Conservation (phyloP, 2,329 filamentous ascomycete genomes). For the Elsinoe ampelina region DNA sequence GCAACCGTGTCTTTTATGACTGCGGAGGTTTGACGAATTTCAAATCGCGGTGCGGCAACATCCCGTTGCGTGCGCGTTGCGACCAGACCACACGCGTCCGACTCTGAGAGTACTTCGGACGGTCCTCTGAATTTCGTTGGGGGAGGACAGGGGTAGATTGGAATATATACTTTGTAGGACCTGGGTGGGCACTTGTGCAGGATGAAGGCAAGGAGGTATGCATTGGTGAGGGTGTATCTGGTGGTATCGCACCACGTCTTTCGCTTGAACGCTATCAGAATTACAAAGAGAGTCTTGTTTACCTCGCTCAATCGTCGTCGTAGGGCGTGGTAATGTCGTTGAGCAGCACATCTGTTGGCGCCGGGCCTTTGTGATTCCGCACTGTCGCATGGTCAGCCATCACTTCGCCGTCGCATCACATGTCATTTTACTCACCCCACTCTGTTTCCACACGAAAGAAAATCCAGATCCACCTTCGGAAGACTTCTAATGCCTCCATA, state of each 20-base stretch:
- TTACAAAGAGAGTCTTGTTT: neutral
- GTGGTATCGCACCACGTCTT: neutral
- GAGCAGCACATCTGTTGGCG: slow-evolving; percentile 62
- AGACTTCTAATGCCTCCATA: slow-evolving; percentile 77
- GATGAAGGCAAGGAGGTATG: neutral
- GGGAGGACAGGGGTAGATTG: no score
- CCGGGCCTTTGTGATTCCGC: slow-evolving; percentile 46
- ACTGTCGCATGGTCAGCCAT: slow-evolving; percentile 29
- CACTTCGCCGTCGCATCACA: neutral
- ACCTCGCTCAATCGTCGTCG: slow-evolving; percentile 9
- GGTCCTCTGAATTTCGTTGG: no score
- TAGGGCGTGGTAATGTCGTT: slow-evolving; percentile 48
- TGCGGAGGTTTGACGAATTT: neutral
- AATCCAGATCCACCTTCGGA: slow-evolving; percentile 90
- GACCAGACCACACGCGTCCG: no score
- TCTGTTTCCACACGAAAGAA: slow-evolving; percentile 94
- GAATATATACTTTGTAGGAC: no score
- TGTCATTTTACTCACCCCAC: slow-evolving; percentile 41
- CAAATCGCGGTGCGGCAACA: no score
- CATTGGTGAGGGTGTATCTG: neutral
- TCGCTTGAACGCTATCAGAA: slow-evolving; percentile 10
- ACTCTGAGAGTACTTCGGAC: no score
- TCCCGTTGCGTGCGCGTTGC: no score
- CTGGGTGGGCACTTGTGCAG: neutral
- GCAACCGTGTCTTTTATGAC: neutral